phyloP scores from a whole-genome alignment of 257 asterid species.

The Catharanthus roseus region DNA sequence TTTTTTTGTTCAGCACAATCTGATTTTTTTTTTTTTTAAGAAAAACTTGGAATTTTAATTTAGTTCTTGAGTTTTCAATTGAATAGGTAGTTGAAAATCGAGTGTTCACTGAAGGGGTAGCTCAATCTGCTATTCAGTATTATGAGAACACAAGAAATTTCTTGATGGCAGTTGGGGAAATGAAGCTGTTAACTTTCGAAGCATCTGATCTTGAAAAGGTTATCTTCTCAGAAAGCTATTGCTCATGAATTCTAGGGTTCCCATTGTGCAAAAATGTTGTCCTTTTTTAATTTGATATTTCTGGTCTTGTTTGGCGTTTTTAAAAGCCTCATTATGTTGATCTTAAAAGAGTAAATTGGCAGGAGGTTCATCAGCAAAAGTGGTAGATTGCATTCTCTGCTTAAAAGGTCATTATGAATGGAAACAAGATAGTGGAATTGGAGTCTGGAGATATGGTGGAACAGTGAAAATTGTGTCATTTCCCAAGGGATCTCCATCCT shows the following conservation, averaged over 20 bases:
- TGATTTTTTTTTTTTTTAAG: no score
- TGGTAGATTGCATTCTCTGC: constrained; percentile 88
- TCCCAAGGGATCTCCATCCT: constrained; percentile 60
- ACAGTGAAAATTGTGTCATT: constrained; percentile 68
- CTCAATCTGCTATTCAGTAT: constrained; percentile 93
- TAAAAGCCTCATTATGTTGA: not conserved
- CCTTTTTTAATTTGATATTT: not conserved
- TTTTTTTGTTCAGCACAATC: no score
- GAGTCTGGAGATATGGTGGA: constrained; percentile 92
- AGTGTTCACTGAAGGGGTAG: constrained; percentile 72
- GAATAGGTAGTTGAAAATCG: constrained; percentile 82
- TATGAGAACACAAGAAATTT: constrained; percentile 92
- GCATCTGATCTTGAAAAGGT: constrained; percentile 93
- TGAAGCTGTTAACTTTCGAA: constrained; percentile 84
- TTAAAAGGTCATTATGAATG: constrained; percentile 83
- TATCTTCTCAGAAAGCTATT: not conserved
- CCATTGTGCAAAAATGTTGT: not conserved
- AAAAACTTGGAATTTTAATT: no score
- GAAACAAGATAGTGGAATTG: constrained; percentile 81
- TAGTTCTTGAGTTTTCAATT: not conserved
- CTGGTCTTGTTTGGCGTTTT: constrained; percentile 1
- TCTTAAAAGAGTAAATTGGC: constrained; percentile 22
- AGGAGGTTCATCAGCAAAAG: constrained; percentile 94
- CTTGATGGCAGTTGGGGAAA: constrained; percentile 68
- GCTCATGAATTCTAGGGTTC: not conserved